phyloP scores from a whole-genome alignment of 1,284 basidiomycete genomes.

The Pseudozyma hubeiensis region DNA sequence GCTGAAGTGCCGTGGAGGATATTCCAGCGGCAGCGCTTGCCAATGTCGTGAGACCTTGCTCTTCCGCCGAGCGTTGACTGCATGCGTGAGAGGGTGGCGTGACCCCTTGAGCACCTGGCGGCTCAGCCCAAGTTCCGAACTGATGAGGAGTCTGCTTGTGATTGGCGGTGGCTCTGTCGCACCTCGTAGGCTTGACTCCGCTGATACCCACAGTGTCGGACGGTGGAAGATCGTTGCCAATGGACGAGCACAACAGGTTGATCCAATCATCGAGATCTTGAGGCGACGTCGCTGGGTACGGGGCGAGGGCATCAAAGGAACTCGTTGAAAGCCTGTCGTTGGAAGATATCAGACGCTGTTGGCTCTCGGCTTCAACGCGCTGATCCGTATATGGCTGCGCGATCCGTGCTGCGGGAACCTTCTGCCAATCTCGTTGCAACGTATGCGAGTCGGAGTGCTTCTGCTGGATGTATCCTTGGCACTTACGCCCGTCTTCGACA shows the following conservation, averaged over 20 bases:
- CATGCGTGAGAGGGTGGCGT: neutral
- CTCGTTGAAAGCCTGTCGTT: neutral
- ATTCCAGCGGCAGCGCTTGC: conserved; percentile 4
- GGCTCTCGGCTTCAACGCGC: no score
- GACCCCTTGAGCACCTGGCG: neutral
- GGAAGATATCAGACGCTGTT: neutral
- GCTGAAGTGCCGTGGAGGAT: neutral
- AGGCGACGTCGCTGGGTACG: conserved; percentile 8
- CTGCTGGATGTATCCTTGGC: conserved; percentile 8
- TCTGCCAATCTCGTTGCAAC: neutral
- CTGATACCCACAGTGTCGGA: neutral
- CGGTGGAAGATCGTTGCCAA: conserved; percentile 14
- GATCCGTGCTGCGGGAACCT: neutral
- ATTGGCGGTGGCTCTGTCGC: neutral
- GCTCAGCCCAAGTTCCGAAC: neutral
- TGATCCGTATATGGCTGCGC: neutral
- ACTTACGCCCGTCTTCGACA: conserved; percentile 5
- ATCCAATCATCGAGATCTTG: conserved; percentile 28
- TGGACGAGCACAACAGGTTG: conserved; percentile 18
- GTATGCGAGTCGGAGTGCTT: neutral
- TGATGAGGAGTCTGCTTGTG: neutral
- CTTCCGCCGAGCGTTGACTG: neutral
- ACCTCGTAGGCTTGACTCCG: neutral
- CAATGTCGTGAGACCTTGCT: conserved; percentile 8
- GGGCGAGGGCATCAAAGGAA: neutral